Evolutionary conservation across 2,329 filamentous ascomycete species (phyloP).

Genomic region (Eutypa lata): DNA sequence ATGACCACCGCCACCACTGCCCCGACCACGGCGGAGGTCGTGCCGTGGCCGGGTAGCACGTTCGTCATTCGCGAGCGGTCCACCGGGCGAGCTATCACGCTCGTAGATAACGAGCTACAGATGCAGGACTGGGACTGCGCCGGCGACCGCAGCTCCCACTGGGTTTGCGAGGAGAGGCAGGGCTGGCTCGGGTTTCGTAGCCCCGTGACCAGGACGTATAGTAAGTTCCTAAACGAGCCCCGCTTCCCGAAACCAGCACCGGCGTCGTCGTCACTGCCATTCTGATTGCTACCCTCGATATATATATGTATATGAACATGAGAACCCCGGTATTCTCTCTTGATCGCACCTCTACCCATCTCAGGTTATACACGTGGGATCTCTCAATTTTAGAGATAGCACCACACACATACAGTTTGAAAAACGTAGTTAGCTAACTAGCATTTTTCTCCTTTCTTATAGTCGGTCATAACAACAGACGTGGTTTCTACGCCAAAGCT

Average conservation of each 20-base stretch:
- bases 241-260: background rate
- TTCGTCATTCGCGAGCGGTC: slow-evolving; percentile 30
- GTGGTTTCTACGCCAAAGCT: slow-evolving; percentile 19
- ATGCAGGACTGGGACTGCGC: slow-evolving; percentile 9
- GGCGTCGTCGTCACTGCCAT: no score
- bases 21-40: no score
- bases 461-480: slow-evolving; percentile 28
- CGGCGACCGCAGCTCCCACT: slow-evolving; percentile 25
- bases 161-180: slow-evolving; percentile 34
- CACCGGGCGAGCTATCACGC: slow-evolving; percentile 24
- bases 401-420: no score
- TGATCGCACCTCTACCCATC: no score
- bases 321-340: no score
- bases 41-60: slow-evolving; percentile 17
- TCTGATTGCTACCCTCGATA: no score
- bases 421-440: no score
- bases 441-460: no score
- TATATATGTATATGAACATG: no score
- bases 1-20: background rate
- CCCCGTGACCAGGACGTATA: slow-evolving; percentile 27
- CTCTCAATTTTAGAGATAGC: no score
- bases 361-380: no score
- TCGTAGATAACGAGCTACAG: slow-evolving; percentile 25
- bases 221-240: background rate
- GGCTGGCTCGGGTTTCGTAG: slow-evolving; percentile 38